phyloP scores from a whole-genome alignment of 192 early-diverging fungal genomes.

The Mortierella alpina region DNA sequence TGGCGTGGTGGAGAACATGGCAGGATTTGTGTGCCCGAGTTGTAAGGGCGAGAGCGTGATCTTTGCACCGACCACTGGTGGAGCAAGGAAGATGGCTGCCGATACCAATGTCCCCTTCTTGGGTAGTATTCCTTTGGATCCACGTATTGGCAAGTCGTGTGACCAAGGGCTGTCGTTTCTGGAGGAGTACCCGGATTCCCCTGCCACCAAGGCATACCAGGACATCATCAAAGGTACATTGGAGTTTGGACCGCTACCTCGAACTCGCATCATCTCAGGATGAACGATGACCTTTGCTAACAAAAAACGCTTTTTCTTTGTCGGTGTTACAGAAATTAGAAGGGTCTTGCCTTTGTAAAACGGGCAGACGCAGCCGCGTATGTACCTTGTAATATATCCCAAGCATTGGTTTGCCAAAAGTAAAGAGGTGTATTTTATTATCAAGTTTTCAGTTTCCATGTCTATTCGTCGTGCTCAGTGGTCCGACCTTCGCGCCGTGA shows the following conservation, averaged over 20 bases:
- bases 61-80: conserved; percentile 83
- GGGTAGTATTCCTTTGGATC: conserved; percentile 82
- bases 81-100: conserved; percentile 71
- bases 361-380: too few species aligned
- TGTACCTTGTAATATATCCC: conserved; percentile 19
- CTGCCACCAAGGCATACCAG: conserved; percentile 76
- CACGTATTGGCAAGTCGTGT: conserved; percentile 77
- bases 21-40: conserved; percentile 94
- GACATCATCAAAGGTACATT: conserved; percentile 70
- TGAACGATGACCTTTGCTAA: background rate
- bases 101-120: conserved; percentile 73
- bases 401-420: background rate
- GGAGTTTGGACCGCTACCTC: too few species aligned
- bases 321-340: conserved; percentile 23
- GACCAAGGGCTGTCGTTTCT: conserved; percentile 92
- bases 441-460: too few species aligned
- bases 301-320: background rate
- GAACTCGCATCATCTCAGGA: background rate
- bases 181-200: conserved; percentile 89
- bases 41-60: conserved; percentile 83
- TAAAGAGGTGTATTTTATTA: background rate
- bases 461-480: conserved; percentile 32
- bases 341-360: conserved; percentile 32
- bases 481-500: conserved; percentile 43
- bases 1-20: conserved; percentile 98